phyloP scores from a whole-genome alignment of 768 basidiomycete genomes.

The Hericium erinaceus region DNA sequence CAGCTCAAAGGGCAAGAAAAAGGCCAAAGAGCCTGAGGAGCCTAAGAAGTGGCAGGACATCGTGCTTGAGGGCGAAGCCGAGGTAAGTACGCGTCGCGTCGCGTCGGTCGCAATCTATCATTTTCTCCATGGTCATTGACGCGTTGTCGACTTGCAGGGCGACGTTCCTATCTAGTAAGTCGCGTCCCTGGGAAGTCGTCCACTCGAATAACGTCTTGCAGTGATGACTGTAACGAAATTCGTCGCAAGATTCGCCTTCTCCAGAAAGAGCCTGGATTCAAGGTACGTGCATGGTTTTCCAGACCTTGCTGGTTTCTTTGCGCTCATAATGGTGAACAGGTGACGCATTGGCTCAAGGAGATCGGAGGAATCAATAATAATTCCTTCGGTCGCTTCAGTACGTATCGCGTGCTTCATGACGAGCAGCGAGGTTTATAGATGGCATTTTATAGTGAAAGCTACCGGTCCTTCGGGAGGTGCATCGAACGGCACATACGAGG shows the following conservation, averaged over 20 bases:
- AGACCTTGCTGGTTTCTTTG: not conserved
- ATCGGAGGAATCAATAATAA: conserved; percentile 39
- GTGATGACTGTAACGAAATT: conserved; percentile 38
- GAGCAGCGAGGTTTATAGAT: no score
- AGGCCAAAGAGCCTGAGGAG: conserved; percentile 12
- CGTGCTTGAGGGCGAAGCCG: conserved; percentile 31
- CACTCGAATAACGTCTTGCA: conserved; percentile 7
- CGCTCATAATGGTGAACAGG: conserved; percentile 17
- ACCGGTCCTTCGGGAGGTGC: conserved; percentile 33
- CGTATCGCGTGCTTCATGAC: conserved; percentile 7
- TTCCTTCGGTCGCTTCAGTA: conserved; percentile 37
- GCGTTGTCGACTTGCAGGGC: conserved; percentile 13
- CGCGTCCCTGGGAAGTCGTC: not conserved
- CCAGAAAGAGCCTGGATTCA: conserved; percentile 32
- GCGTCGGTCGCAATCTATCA: not conserved
- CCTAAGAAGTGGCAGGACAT: conserved; percentile 29
- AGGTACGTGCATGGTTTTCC: conserved; percentile 20
- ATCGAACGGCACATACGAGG: conserved; percentile 35
- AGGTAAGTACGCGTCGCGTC: conserved; percentile 19
- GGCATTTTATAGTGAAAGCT: conserved; percentile 28
- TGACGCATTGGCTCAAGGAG: conserved; percentile 36
- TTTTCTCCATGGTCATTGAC: not conserved
- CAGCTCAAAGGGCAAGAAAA: conserved; percentile 15
- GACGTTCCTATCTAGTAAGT: conserved; percentile 24
- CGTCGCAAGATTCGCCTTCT: conserved; percentile 34